Base-by-base conservation (phyloP, 2,329 filamentous ascomycete species). In the Fonsecaea monophora region DNA sequence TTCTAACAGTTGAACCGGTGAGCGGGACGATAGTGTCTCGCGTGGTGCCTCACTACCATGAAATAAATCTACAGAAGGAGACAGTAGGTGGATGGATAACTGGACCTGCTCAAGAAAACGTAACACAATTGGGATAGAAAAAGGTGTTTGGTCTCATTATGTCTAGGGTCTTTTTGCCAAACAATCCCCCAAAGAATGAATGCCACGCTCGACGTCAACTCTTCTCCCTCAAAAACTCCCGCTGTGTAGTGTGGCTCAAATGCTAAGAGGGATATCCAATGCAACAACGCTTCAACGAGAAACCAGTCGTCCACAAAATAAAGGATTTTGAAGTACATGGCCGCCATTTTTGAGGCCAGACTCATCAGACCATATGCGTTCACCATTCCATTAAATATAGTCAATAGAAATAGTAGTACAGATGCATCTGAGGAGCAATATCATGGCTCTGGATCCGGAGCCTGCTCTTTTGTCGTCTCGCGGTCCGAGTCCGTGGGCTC, bases 371-470 rank as follows among this genome's bases (percentile, higher is more conserved):
- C 45, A 50, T 9, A 25, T 25, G 45, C 45, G 45, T 15, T 42
- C 45, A 50, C 18, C 45, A 50, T 50, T 50, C 45, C 45, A 50
- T 50, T 50, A 50, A 30, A 50, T 50, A 21, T 50, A 50, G 21
- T 50, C 45, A 50, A 50, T n/a, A 50, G 45, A 45, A 54, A 61
- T 61, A 48, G 42, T 61, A 30, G 34, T 61, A 54, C 53, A 63
- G 32, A 48, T 57, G 45, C 54, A 50, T 35, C 42, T 37, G 55
- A 32, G 15, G 21, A 18, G 21, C 25, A n/a, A 38, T 18, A 3
- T 68, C 53, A 63, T 37, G 61, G 65, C 37, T 60, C 60, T 13
- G 68, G 64, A 45, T 70, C 32, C 4, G 59, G 59, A 3, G 37
- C 53, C n/a, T 60, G 65, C 15, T 64, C 57, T 55, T 67, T 67